Percentiles rank a stretch among this genome's conserved stretches.
These are phyloP conservation scores for Ustilago lituana DNA, from an alignment of 1,284 basidiomycete genomes.

Conservation along the genomic window DNA sequence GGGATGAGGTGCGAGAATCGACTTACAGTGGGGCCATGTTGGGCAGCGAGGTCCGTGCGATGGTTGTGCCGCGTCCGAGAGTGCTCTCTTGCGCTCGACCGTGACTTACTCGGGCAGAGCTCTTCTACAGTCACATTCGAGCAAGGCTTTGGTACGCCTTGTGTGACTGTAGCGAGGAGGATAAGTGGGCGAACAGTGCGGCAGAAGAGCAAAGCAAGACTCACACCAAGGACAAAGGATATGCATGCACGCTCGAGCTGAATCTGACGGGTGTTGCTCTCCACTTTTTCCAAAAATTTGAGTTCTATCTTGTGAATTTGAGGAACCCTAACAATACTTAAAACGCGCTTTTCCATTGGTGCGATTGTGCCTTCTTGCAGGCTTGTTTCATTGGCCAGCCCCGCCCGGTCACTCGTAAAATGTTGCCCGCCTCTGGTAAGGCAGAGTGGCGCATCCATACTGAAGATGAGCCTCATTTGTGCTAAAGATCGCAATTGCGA, in stretches of 20 bases:
- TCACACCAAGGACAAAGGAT: neutral
- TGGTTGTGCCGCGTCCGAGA: neutral
- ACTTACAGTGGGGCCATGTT: constrained; percentile 44
- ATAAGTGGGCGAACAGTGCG: neutral
- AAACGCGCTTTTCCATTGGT: too few relatives aligned
- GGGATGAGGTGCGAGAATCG: neutral
- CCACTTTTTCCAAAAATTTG: neutral
- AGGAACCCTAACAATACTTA: too few relatives aligned
- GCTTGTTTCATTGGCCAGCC: constrained; percentile 27
- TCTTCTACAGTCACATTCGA: constrained; percentile 2
- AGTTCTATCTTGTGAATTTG: neutral
- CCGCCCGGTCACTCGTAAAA: constrained; percentile 9
- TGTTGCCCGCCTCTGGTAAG: too few relatives aligned
- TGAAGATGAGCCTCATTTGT: too few relatives aligned
- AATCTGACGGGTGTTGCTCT: constrained; percentile 4
- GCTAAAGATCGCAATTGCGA: too few relatives aligned
- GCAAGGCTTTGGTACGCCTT: neutral
- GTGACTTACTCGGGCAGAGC: too few relatives aligned
- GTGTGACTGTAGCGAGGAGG: neutral
- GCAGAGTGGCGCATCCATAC: too few relatives aligned
- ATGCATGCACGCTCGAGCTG: constrained; percentile 1
- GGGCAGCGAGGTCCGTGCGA: constrained; percentile 22
- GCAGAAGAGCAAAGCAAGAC: neutral
- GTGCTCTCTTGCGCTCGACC: neutral
- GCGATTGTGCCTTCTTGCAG: constrained; percentile 8